These are phyloP conservation scores for Fomitopsis palustris DNA, from an alignment of 1,284 basidiomycete species.

Conservation along the genomic window DNA sequence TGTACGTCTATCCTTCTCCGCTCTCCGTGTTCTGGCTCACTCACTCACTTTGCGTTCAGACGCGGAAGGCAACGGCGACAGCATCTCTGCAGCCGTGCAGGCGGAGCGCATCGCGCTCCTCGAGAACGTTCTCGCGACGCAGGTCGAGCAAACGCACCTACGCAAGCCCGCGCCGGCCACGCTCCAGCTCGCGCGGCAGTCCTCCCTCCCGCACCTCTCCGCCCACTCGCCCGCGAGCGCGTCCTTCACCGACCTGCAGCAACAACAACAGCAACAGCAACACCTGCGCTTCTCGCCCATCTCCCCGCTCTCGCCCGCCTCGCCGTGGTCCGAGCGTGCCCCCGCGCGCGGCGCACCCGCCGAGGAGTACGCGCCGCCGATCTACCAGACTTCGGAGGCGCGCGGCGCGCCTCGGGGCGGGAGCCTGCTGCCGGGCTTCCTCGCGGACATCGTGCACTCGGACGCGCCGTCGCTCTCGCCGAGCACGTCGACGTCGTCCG, in stretches of 20 bases:
- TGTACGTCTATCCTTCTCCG: constrained; percentile 43
- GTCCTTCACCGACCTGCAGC: too few species aligned
- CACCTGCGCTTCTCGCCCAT: constrained; percentile 1
- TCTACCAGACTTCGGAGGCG: constrained; percentile 61
- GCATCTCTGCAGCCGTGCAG: constrained; percentile 75
- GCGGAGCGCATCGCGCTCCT: constrained; percentile 77
- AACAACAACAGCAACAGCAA: too few species aligned
- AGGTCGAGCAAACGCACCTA: constrained; percentile 34
- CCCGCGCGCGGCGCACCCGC: constrained; percentile 1
- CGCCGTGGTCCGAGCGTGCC: constrained; percentile 3
- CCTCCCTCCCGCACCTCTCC: too few species aligned
- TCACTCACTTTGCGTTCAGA: constrained; percentile 37
- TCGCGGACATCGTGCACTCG: constrained; percentile 63
- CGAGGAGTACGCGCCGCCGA: constrained; percentile 34
- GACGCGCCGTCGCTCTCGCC: constrained; percentile 56
- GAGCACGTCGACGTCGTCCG: constrained; percentile 53
- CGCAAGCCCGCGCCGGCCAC: not conserved
- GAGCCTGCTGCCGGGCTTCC: constrained; percentile 64
- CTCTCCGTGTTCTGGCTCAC: not conserved
- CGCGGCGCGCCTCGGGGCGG: constrained; percentile 21
- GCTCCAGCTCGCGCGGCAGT: not conserved
- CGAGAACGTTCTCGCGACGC: constrained; percentile 56
- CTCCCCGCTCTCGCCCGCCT: constrained; percentile 1
- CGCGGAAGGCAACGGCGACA: constrained; percentile 81
- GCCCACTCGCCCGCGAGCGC: not conserved